These are phyloP conservation scores for Fusarium solani-melongenae DNA, from an alignment of 2,329 filamentous ascomycete species.

Conservation along the genomic window DNA sequence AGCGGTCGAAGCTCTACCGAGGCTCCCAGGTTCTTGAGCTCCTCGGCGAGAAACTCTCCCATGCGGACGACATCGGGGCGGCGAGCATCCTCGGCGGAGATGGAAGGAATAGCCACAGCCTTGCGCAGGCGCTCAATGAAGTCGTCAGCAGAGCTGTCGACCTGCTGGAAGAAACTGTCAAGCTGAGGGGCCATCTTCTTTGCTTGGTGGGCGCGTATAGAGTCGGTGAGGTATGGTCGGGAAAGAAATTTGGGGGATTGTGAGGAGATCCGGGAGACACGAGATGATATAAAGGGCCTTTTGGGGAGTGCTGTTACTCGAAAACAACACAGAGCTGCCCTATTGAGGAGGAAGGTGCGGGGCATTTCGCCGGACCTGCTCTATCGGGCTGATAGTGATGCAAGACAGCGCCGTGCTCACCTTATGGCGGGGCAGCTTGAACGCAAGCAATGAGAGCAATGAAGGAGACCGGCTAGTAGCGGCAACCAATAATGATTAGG, in stretches of 20 bases:
- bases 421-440: constrained; percentile 43
- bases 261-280: constrained; percentile 29
- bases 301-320: constrained; percentile 37
- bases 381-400: constrained; percentile 39
- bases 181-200: constrained; percentile 90
- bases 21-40: constrained; percentile 87
- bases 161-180: constrained; percentile 92
- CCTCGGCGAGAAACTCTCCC: constrained; percentile 88
- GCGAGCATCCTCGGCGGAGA: constrained; percentile 90
- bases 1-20: constrained; percentile 87
- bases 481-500: constrained; percentile 43
- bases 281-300: constrained; percentile 41
- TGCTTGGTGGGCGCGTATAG: constrained; percentile 68
- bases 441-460: constrained; percentile 16
- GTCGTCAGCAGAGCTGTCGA: constrained; percentile 79
- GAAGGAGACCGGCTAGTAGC: constrained; percentile 41
- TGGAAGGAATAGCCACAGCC: constrained; percentile 95
- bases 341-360: constrained; percentile 56
- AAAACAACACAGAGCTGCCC: constrained; percentile 43
- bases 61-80: constrained; percentile 95
- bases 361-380: constrained; percentile 54
- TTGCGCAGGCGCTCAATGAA: constrained; percentile 92
- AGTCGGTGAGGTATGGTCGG: constrained; percentile 63
- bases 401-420: constrained; percentile 33
- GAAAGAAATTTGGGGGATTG: constrained; percentile 28